Conservation (phyloP, 2,329 filamentous ascomycete species). For the Cercospora citrullina region DNA sequence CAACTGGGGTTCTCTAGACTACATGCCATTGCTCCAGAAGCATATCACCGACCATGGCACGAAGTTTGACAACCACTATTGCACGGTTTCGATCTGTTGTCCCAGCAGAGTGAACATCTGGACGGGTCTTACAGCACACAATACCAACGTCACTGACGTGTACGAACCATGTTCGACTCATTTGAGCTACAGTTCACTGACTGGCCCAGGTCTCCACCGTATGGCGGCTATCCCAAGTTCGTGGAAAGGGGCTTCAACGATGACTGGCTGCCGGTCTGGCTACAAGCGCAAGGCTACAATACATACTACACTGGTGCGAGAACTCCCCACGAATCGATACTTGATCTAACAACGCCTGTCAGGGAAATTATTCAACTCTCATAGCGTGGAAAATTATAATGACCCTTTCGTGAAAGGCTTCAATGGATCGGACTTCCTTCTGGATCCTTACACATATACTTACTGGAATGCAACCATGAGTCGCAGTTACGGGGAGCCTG, state of each 20-base stretch:
- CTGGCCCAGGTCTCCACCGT: constrained; percentile 44
- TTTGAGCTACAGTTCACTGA: not conserved
- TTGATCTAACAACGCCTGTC: constrained; percentile 52
- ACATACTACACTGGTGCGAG: constrained; percentile 61
- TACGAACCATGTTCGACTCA: constrained; percentile 4
- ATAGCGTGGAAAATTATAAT: constrained; percentile 61
- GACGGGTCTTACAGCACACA: constrained; percentile 66
- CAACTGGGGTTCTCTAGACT: constrained; percentile 56
- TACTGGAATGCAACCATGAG: constrained; percentile 58
- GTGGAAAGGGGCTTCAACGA: constrained; percentile 64
- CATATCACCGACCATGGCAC: constrained; percentile 45
- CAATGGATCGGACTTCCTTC: constrained; percentile 52
- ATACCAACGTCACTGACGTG: constrained; percentile 66
- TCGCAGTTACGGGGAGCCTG: constrained; percentile 49
- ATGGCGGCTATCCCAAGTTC: constrained; percentile 67
- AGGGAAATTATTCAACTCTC: constrained; percentile 66
- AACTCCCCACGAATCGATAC: not conserved
- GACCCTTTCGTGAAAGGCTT: constrained; percentile 59
- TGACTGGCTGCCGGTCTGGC: constrained; percentile 67
- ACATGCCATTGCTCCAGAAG: constrained; percentile 62
- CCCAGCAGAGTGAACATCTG: constrained; percentile 64
- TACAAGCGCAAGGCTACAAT: constrained; percentile 66
- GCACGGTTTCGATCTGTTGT: constrained; percentile 66
- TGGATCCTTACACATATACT: constrained; percentile 66
- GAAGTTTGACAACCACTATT: constrained; percentile 62